Evolutionary conservation across 805 yeast species (phyloP).

Genomic region (Starmera pachycereana): DNA sequence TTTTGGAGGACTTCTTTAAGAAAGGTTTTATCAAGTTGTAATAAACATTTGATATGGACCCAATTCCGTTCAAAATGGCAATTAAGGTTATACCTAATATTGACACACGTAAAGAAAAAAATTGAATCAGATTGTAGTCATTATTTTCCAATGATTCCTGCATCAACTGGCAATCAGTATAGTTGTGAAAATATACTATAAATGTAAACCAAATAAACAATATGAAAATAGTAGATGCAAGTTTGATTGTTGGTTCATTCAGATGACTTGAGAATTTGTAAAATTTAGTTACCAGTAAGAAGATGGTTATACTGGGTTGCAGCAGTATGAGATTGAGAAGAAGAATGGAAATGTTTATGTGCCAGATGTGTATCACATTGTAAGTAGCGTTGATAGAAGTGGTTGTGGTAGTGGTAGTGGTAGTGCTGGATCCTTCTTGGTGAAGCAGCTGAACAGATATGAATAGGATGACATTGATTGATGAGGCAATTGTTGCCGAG

Average conservation of each 20-base stretch:
- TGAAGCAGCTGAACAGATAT: too few species aligned
- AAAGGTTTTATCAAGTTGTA: slow-evolving; percentile 8
- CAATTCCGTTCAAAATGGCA: slow-evolving; percentile 17
- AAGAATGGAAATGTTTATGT: slow-evolving; percentile 2
- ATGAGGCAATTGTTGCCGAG: too few species aligned
- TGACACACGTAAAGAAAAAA: slow-evolving; percentile 11
- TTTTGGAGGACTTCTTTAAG: slow-evolving; percentile 1
- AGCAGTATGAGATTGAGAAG: slow-evolving; percentile 7
- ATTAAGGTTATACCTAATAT: slow-evolving; percentile 19
- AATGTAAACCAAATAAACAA: slow-evolving; percentile 11
- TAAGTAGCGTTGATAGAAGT: too few species aligned
- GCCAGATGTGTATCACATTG: slow-evolving; percentile 5
- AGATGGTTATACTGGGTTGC: slow-evolving; percentile 11
- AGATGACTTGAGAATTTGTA: slow-evolving; percentile 4
- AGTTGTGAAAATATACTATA: slow-evolving; percentile 9
- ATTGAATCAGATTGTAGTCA: slow-evolving; percentile 6
- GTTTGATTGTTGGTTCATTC: slow-evolving; percentile 5
- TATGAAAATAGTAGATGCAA: not conserved
- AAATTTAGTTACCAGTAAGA: slow-evolving; percentile 12
- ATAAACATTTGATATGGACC: slow-evolving; percentile 18
- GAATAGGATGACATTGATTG: too few species aligned
- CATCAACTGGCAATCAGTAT: slow-evolving; percentile 12
- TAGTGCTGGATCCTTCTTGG: too few species aligned
- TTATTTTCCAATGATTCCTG: slow-evolving; percentile 1
- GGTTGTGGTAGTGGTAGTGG: too few species aligned